phyloP scores from a whole-genome alignment of 371 early-diverging fungal genomes.

The Haplosporangium sp. region DNA sequence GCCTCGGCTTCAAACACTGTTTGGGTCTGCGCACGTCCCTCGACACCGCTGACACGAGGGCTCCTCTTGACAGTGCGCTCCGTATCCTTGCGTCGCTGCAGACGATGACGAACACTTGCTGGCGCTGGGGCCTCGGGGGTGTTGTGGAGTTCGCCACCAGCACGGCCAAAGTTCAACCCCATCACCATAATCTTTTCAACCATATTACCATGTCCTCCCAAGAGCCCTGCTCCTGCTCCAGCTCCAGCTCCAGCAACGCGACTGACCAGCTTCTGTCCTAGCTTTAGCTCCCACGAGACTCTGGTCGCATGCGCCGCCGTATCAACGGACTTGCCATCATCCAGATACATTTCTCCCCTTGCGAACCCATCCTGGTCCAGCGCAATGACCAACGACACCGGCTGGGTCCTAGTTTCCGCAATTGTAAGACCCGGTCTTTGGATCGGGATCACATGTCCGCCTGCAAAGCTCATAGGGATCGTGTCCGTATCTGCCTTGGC shows the following conservation, averaged over 20 bases:
- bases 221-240: constrained; percentile 1
- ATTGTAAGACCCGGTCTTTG: constrained; percentile 63
- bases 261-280: constrained; percentile 25
- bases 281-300: constrained; percentile 7
- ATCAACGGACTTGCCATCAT: constrained; percentile 66
- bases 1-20: no score
- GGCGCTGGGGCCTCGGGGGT: neutral
- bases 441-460: constrained; percentile 59
- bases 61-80: no score
- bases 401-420: constrained; percentile 56
- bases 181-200: constrained; percentile 29
- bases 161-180: constrained; percentile 35
- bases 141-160: constrained; percentile 14
- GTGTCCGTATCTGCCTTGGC: constrained; percentile 22
- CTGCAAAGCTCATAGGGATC: constrained; percentile 57
- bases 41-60: no score
- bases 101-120: neutral
- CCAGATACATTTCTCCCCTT: constrained; percentile 64
- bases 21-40: no score
- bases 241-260: constrained; percentile 2
- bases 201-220: constrained; percentile 18
- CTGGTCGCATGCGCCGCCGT: constrained; percentile 4
- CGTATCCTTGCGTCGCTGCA: no score
- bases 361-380: constrained; percentile 59
- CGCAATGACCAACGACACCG: constrained; percentile 62